Evolutionary conservation across 1,139 yeast species (phyloP), one percentile per base, ranked within the genome.

Genomic region (Geotrichum carabidarum): DNA sequence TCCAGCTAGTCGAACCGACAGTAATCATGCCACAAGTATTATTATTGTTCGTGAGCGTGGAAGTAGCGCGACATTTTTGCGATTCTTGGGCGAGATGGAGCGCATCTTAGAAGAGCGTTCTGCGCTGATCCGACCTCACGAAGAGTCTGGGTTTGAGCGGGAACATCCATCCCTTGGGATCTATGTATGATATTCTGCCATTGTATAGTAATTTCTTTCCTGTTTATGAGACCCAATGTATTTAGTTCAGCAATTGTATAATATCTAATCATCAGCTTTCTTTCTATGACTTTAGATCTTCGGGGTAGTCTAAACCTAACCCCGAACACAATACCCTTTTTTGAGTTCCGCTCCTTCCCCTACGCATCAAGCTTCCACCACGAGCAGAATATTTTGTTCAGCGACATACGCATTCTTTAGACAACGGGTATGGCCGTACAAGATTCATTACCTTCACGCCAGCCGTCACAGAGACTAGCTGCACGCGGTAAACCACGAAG

Each of bases 81-180:
- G 71, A 35, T 69, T 70, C 50, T 60, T 68, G 8, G 63, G 63
- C 22, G 73, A 69, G 50, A 61, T 70, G 44, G 71, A 69, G 50
- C 59, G 63, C 2, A 58, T 56, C 2, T 57, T 65, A n/a, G 63
- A 57, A 32, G 44, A 37, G 9, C 46, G 51, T 1, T 40, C 42
- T 18, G 49, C 49, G 34, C 15, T 45, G 41, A 45, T 45, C 8
- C 22, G 30, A 36, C 41, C 15, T 4, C 17, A 45, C 17, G 49
- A 45, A 14, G 40, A 37, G 27, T 3, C 27, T n/a, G 17, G 17
- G 40, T 37, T 45, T 36, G 49, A 45, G 34, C 49, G 42, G 9
- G 49, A 45, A 11, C 40, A 37, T n/a, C 40, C n/a, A n/a, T 18
- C 42, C 9, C 42, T 35, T 11, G 49, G 49, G 5, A 45, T 45